Evolutionary conservation across 192 early-diverging fungal species (phyloP).

Genomic region (Umbelopsis sp.): DNA sequence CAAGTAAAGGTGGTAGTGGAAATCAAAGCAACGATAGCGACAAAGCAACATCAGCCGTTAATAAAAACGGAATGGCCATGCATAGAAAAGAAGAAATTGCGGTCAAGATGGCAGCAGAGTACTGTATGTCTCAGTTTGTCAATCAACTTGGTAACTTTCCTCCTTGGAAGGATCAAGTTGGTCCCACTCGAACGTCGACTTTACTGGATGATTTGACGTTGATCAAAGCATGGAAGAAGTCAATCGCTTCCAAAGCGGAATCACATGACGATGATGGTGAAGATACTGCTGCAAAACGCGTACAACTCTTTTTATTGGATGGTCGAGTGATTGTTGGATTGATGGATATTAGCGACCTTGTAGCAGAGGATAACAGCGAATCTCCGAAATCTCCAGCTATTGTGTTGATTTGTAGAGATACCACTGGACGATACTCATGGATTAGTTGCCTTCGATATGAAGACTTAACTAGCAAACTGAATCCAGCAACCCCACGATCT

Average conservation of each 20-base stretch:
- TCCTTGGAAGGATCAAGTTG: slow-evolving; percentile 59
- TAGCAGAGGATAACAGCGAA: background rate
- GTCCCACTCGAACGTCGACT: slow-evolving; percentile 62
- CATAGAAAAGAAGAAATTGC: slow-evolving; percentile 50
- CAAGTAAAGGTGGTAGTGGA: slow-evolving; percentile 5
- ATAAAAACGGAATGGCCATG: background rate
- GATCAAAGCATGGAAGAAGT: background rate
- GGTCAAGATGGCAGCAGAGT: slow-evolving; percentile 76
- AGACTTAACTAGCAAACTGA: slow-evolving; percentile 18
- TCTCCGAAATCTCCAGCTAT: slow-evolving; percentile 45
- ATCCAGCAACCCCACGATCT: background rate
- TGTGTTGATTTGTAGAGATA: slow-evolving; percentile 64
- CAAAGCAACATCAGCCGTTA: background rate
- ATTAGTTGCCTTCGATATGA: slow-evolving; percentile 55
- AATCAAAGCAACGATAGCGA: background rate
- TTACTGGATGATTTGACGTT: slow-evolving; percentile 59
- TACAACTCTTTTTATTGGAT: slow-evolving; percentile 74
- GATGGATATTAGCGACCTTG: slow-evolving; percentile 46
- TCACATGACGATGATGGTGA: background rate
- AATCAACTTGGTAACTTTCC: slow-evolving; percentile 77
- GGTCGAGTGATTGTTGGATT: slow-evolving; percentile 66
- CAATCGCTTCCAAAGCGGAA: background rate
- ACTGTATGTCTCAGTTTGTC: slow-evolving; percentile 66
- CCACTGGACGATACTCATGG: slow-evolving; percentile 75
- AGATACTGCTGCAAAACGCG: slow-evolving; percentile 37